phyloP scores from a whole-genome alignment of 2,329 filamentous ascomycete genomes.

The Ophidiomyces ophidiicola region DNA sequence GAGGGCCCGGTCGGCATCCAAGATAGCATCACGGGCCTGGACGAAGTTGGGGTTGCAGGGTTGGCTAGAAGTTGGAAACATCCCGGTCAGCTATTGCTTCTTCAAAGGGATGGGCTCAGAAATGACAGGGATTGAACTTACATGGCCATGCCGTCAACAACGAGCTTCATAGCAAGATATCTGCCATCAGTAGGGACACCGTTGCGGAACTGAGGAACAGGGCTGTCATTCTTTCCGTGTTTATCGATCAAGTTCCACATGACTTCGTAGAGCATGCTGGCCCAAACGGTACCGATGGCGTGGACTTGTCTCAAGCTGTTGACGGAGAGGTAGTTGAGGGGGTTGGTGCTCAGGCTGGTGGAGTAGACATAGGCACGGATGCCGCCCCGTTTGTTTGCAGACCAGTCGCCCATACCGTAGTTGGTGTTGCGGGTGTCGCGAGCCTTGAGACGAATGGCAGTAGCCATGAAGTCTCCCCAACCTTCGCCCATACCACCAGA shows the following conservation, averaged over 20 bases:
- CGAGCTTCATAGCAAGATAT: constrained; percentile 13
- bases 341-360: constrained; percentile 13
- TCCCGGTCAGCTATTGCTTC: not conserved
- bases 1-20: constrained; percentile 14
- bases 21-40: constrained; percentile 14
- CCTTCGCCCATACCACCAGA: constrained; percentile 15
- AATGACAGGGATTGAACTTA: constrained; percentile 6
- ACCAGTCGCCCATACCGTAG: constrained; percentile 14
- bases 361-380: constrained; percentile 14
- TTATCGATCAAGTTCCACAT: constrained; percentile 15
- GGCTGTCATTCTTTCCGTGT: constrained; percentile 12
- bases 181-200: constrained; percentile 13
- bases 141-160: constrained; percentile 15
- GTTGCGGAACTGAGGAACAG: constrained; percentile 8
- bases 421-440: constrained; percentile 11
- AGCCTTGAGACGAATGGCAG: constrained; percentile 11
- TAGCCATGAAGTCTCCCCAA: constrained; percentile 14
- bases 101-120: not conserved
- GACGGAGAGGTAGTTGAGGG: constrained; percentile 11
- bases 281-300: constrained; percentile 14
- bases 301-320: constrained; percentile 8
- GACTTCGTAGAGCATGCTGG: constrained; percentile 14
- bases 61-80: not conserved
- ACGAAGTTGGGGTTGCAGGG: constrained; percentile 15
- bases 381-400: constrained; percentile 9